Evolutionary conservation across 2,329 filamentous ascomycete species (phyloP).

Genomic region (Ophiocordyceps camponoti-rufipedis): DNA sequence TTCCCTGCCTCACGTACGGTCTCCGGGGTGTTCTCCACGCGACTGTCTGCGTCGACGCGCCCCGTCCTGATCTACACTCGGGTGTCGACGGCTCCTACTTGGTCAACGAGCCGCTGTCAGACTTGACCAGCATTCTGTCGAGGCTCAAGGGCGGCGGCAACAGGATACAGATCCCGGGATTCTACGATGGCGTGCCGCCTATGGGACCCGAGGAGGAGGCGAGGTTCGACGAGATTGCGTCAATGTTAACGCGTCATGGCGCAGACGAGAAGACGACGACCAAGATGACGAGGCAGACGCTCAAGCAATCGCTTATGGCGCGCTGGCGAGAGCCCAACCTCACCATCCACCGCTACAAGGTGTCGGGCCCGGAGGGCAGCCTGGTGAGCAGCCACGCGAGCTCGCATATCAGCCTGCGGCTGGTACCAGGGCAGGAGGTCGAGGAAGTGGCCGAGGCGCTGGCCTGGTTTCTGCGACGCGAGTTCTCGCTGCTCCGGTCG

Average conservation of each 20-base stretch:
- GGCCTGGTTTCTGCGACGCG: conserved; percentile 44
- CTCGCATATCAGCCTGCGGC: conserved; percentile 72
- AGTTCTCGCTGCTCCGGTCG: conserved; percentile 60
- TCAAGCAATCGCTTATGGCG: conserved; percentile 76
- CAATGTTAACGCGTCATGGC: conserved; percentile 55
- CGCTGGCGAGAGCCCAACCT: conserved; percentile 90
- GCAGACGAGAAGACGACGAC: conserved; percentile 20
- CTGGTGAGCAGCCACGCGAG: conserved; percentile 82
- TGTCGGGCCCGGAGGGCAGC: conserved; percentile 79
- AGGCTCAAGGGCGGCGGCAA: conserved; percentile 70
- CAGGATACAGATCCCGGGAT: conserved; percentile 66
- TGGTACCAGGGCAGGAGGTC: conserved; percentile 86
- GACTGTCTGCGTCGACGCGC: conserved; percentile 72
- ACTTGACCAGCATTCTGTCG: conserved; percentile 67
- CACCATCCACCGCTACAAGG: conserved; percentile 84
- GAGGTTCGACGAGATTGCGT: conserved; percentile 70
- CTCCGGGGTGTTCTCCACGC: conserved; percentile 87
- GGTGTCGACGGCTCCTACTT: conserved; percentile 90
- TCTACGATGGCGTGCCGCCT: conserved; percentile 70
- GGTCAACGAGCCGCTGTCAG: conserved; percentile 80
- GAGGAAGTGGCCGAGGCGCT: conserved; percentile 55
- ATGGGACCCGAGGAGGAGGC: conserved; percentile 58
- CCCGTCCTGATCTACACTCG: conserved; percentile 77
- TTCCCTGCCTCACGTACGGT: conserved; percentile 89
- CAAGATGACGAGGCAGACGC: conserved; percentile 38